A percentile compares a stretch with the other conserved stretches of the same genome.
Conservation (phyloP, 768 basidiomycete genomes). For the Boletus sp. region DNA sequence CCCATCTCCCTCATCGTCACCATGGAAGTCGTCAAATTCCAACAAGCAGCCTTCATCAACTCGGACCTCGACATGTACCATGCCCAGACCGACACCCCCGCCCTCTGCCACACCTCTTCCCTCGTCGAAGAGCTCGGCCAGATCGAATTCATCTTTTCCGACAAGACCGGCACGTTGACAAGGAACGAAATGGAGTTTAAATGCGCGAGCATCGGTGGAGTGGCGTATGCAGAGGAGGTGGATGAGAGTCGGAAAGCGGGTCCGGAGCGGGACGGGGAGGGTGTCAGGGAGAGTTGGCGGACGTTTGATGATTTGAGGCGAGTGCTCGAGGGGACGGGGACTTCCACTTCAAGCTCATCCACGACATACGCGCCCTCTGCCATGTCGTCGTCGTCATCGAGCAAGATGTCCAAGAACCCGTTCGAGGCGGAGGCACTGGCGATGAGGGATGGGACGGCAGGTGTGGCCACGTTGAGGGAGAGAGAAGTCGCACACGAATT, state of each 20-base stretch:
- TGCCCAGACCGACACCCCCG: constrained; percentile 90
- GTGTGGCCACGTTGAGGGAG: constrained; percentile 21
- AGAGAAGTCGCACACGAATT: constrained; percentile 68
- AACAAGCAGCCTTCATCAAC: constrained; percentile 97
- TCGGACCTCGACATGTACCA: constrained; percentile 99
- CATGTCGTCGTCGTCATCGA: constrained; percentile 2
- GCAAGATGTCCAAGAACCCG: constrained; percentile 44
- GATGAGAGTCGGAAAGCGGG: constrained; percentile 81
- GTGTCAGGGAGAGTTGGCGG: constrained; percentile 57
- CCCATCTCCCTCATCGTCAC: constrained; percentile 99
- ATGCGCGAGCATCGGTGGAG: constrained; percentile 84
- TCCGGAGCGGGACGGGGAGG: constrained; percentile 38
- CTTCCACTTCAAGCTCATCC: neutral
- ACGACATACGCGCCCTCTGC: neutral
- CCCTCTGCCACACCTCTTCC: constrained; percentile 95
- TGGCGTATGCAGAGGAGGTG: constrained; percentile 86
- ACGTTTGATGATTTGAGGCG: constrained; percentile 75
- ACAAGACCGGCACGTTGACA: constrained; percentile 94
- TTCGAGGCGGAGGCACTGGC: constrained; percentile 44
- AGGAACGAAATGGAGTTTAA: constrained; percentile 99
- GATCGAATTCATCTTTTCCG: constrained; percentile 94
- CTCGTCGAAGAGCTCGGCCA: constrained; percentile 98
- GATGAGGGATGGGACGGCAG: neutral
- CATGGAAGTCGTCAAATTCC: constrained; percentile 99
- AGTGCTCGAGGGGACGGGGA: constrained; percentile 44